Conservation (phyloP, 2,329 filamentous ascomycete genomes). For the Fusarium kyushuense region DNA sequence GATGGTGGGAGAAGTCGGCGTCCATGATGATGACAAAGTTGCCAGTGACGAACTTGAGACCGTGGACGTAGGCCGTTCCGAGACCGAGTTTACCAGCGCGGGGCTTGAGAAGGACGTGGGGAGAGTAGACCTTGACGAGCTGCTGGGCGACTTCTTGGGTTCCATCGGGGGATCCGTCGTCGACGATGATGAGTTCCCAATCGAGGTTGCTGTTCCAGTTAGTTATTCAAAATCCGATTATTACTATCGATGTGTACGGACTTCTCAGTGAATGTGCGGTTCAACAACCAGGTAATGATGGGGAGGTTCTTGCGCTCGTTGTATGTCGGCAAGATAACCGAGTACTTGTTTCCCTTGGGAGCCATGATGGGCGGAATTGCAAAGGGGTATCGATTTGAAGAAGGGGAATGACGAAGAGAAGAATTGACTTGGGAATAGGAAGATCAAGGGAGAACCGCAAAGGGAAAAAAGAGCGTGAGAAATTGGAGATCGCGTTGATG, state of each 20-base stretch:
- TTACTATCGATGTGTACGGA: constrained; percentile 54
- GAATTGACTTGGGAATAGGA: background rate
- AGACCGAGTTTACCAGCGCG: constrained; percentile 97
- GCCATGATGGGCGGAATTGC: constrained; percentile 58
- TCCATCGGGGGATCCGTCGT: constrained; percentile 97
- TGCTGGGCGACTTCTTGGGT: constrained; percentile 92
- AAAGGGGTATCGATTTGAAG: constrained; percentile 17
- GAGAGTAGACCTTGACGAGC: constrained; percentile 85
- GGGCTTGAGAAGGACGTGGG: constrained; percentile 84
- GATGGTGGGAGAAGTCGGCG: constrained; percentile 98
- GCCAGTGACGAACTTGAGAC: constrained; percentile 87
- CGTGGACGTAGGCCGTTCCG: constrained; percentile 95
- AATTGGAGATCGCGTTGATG: constrained; percentile 44
- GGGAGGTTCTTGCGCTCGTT: constrained; percentile 98
- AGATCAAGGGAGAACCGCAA: constrained; percentile 11
- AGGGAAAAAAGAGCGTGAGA: constrained; percentile 43
- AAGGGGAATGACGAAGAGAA: background rate
- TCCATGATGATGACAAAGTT: constrained; percentile 99
- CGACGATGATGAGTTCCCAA: constrained; percentile 98
- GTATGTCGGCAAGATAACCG: constrained; percentile 96
- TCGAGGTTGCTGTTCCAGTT: constrained; percentile 77
- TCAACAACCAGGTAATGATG: constrained; percentile 93
- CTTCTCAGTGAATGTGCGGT: constrained; percentile 91
- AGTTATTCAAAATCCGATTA: background rate
- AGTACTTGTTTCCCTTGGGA: constrained; percentile 79